Evolutionary conservation across 495 filamentous ascomycete genomes (phyloP).

Genomic region (Xylaria palmicola): DNA sequence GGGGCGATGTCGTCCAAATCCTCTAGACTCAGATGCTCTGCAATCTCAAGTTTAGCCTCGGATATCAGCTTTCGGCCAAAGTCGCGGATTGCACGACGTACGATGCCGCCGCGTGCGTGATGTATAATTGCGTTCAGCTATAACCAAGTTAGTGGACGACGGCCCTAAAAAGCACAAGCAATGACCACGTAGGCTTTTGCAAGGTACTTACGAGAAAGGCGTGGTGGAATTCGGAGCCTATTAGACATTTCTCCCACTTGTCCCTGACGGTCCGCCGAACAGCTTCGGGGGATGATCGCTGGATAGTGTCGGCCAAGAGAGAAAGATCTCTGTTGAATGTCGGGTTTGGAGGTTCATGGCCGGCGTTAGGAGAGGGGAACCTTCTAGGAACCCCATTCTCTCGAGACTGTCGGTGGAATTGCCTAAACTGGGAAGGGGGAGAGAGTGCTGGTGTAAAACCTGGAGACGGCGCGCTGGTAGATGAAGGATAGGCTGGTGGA

Average conservation of each 20-base stretch:
- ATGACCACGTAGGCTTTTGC: too few species aligned
- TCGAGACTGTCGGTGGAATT: not conserved
- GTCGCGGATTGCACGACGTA: slow-evolving; percentile 42
- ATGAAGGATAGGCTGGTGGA: too few species aligned
- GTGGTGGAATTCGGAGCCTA: slow-evolving; percentile 52
- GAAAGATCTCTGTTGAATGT: slow-evolving; percentile 44
- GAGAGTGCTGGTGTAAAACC: not conserved
- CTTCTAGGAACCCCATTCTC: slow-evolving; percentile 16
- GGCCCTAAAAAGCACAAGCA: too few species aligned
- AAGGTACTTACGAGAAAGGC: slow-evolving; percentile 46
- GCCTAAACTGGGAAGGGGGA: not conserved
- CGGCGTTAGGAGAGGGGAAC: slow-evolving; percentile 40
- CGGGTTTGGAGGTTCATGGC: slow-evolving; percentile 36
- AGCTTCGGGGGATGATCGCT: slow-evolving; percentile 43
- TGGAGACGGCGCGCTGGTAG: too few species aligned
- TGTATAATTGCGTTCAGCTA: slow-evolving; percentile 50
- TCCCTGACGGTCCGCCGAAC: slow-evolving; percentile 46
- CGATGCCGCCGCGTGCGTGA: slow-evolving; percentile 36
- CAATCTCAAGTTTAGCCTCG: slow-evolving; percentile 41
- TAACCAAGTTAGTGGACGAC: slow-evolving; percentile 1
- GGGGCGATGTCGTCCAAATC: slow-evolving; percentile 44
- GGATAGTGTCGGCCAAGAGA: slow-evolving; percentile 42
- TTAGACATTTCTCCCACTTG: slow-evolving; percentile 49
- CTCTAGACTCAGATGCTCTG: slow-evolving; percentile 31
- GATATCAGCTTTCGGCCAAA: slow-evolving; percentile 46